Conservation (phyloP, 768 basidiomycete genomes). For the Hericium alpestre region DNA sequence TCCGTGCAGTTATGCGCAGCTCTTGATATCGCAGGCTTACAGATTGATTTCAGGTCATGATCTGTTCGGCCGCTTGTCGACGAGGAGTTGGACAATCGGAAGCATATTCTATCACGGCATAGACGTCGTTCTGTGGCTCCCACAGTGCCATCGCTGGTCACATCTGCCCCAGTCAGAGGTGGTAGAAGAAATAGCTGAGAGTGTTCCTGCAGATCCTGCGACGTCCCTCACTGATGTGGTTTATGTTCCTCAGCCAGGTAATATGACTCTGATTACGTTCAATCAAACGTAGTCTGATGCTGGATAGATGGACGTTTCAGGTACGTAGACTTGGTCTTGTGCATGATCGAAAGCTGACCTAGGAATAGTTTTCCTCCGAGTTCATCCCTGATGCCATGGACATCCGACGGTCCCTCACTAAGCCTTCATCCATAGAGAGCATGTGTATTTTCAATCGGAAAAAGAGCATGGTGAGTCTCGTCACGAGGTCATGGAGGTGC, state of each 20-base stretch:
- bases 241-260: conserved; percentile 92
- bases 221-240: conserved; percentile 73
- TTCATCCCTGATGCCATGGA: too few relatives aligned
- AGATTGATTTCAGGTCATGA: too few relatives aligned
- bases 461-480: conserved; percentile 72
- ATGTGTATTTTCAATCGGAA: conserved; percentile 80
- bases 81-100: conserved; percentile 74
- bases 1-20: conserved; percentile 45
- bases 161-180: conserved; percentile 52
- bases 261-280: neutral
- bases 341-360: too few relatives aligned
- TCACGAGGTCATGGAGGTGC: neutral
- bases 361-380: conserved; percentile 87
- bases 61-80: conserved; percentile 73
- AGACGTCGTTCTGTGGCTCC: conserved; percentile 57
- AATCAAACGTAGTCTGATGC: conserved; percentile 39
- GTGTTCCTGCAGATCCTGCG: conserved; percentile 51
- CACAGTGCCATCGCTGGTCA: neutral
- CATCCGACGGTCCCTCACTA: too few relatives aligned
- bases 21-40: conserved; percentile 52
- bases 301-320: conserved; percentile 79
- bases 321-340: conserved; percentile 35
- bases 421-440: conserved; percentile 52
- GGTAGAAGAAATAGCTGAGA: conserved; percentile 56
- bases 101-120: conserved; percentile 80